Base-by-base conservation (phyloP, 2,329 filamentous ascomycete genomes). In the Aspergillus sp. region DNA sequence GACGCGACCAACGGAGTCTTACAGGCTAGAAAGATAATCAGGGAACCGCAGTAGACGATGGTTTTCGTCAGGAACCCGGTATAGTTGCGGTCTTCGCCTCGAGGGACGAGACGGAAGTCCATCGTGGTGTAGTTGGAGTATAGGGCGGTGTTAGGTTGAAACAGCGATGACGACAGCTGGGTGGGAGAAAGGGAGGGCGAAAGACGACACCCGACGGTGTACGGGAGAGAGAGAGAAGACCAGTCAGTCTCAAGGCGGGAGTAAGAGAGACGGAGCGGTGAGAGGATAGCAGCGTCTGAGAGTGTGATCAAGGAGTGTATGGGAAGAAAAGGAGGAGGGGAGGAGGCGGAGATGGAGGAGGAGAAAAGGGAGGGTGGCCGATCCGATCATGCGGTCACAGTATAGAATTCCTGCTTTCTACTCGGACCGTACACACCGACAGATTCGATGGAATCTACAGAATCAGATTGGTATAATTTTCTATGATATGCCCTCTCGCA, bases 1-100 rank as follows among this genome's bases (percentile, higher is more conserved):
- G 16, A 26, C n/a, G 43, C 49, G 40, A 26, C 11, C 14, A 4
- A 32, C 17, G 30, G 22, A 1, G 6, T 61, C 71, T 40, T 65
- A 77, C 76, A 66, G 49, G 69, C 69, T 9, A 78, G 59, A 54
- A 79, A 78, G 19, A 75, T 54, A 14, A 77, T 52, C n/a, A 79
- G 56, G 3, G 76, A 72, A 13, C 62, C 66, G 4, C 61, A 65
- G 55, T 79, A 79, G 56, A 79, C 73, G 49, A 78, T 76, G 11
- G 73, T 77, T 54, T 77, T 76, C 8, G 76, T 79, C 17, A 79
- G 60, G 56, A 76, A 75, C 5, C 74, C 75, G 1, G 73, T 78
- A 57, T 78, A 78, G 51, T 77, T 77, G 47, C 64, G 63, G 49
- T 73, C 74, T 47, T 64, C 64, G 49, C 73, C 73, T 35, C 71